Base-by-base conservation (phyloP, 768 basidiomycete genomes). In the Podaxis sp. region DNA sequence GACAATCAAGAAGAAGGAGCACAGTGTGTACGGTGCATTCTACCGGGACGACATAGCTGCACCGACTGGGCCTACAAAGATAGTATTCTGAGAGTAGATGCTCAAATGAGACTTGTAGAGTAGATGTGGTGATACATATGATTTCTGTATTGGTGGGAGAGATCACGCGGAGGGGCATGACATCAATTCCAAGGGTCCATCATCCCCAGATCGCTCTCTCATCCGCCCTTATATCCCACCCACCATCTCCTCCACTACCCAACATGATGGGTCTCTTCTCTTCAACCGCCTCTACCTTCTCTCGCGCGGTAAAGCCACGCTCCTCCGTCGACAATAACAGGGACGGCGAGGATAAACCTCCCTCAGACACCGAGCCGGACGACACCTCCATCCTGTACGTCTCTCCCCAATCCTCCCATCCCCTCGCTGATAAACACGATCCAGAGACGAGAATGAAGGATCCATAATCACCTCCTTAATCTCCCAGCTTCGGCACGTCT, bases 1-100 rank as follows among this genome's bases (percentile, higher is more conserved):
- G 84, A 93, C 95, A 63, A 94, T 99, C 78, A 97, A 96, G 81
- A 99, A 99, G 83, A 93, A 87, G 82, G 86, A 89, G 68, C 96
- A 98, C 69, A 79, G 92, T 19, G 89, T 85, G 46, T 98, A 97
- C 68, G 96, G 96, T 4, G 92, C 90, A 4, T 94, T 93, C 75
- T 94, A 83, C 74, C 74, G 89, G 61, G 87, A 91, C 67, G 87
- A 88, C 66, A 86, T 87, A 33, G 79, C 83, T 9, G 75, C 80
- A 51, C 82, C 83, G 24, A 82, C 82, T 22, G 85, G 79, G 1
- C 87, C 90, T n/a, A 90, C 85, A 9, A 92, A 90, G 80, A 92
- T 92, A 66, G 87, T 86, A 52, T 93, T 93, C 71, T 82, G 77
- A 52, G 55, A 49, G 44, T 57, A 56, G 57, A 19, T 46, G 44